Evolutionary conservation across 305 asterid genomes (phyloP).

Genomic region (Fraxinus greggii): DNA sequence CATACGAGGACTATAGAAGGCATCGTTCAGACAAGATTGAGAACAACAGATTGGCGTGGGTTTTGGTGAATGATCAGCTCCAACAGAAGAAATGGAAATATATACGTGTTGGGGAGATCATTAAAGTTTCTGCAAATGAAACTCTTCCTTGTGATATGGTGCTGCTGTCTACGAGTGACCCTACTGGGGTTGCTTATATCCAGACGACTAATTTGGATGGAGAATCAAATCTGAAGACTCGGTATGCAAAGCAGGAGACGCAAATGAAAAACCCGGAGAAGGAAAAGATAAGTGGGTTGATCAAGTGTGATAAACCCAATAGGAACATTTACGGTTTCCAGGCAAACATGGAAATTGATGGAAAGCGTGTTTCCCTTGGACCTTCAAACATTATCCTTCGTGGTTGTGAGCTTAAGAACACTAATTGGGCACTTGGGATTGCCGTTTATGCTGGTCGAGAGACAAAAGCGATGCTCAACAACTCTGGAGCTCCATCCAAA

Average conservation of each 20-base stretch:
- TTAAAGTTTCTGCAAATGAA: slow-evolving; percentile 61
- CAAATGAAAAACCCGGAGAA: slow-evolving; percentile 52
- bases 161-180: slow-evolving; percentile 80
- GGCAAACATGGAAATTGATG: slow-evolving; percentile 82
- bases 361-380: slow-evolving; percentile 83
- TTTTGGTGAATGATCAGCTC: slow-evolving; percentile 48
- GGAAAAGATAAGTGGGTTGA: slow-evolving; percentile 56
- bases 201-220: slow-evolving; percentile 96
- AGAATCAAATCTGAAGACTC: slow-evolving; percentile 90
- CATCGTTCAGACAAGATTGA: slow-evolving; percentile 86
- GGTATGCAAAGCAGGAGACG: slow-evolving; percentile 95
- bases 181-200: slow-evolving; percentile 89
- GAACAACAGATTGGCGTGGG: slow-evolving; percentile 74
- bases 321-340: slow-evolving; percentile 92
- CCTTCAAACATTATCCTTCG: slow-evolving; percentile 91
- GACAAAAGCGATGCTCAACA: slow-evolving; percentile 97
- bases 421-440: slow-evolving; percentile 83
- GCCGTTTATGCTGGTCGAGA: slow-evolving; percentile 87
- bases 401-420: slow-evolving; percentile 96
- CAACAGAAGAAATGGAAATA: slow-evolving; percentile 83
- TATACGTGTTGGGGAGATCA: slow-evolving; percentile 71
- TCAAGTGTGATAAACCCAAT: slow-evolving; percentile 94
- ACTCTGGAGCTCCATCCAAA: slow-evolving; percentile 96
- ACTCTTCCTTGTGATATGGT: slow-evolving; percentile 99
- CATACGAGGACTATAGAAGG: slow-evolving; percentile 85